A percentile compares a stretch with the other conserved stretches of the same genome.
phyloP scores from a whole-genome alignment of 2,329 filamentous ascomycete genomes.

The Trichoderma aggressivum region DNA sequence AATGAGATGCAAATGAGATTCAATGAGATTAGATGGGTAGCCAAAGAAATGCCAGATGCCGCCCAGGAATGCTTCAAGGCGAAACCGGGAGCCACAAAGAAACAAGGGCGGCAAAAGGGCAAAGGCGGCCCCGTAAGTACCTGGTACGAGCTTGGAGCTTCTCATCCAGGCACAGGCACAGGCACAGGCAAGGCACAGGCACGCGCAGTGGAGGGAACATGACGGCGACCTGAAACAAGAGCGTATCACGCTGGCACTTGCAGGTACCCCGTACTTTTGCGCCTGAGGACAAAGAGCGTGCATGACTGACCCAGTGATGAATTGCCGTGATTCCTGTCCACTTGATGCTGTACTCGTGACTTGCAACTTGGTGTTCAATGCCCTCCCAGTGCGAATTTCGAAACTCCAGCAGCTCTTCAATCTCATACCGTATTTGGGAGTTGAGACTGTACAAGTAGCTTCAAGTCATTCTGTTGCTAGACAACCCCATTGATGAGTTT shows the following conservation, averaged over 20 bases:
- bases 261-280: not conserved
- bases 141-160: not conserved
- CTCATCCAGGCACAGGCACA: not conserved
- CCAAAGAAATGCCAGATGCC: not conserved
- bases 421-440: too few relatives aligned
- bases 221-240: constrained; percentile 6
- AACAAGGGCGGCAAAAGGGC: not conserved
- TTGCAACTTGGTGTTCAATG: not conserved
- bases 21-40: not conserved
- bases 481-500: too few relatives aligned
- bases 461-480: too few relatives aligned
- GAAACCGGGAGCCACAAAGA: not conserved
- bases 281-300: not conserved
- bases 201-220: not conserved
- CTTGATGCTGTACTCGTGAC: not conserved
- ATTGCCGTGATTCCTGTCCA: not conserved
- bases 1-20: not conserved
- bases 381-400: not conserved
- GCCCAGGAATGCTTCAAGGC: not conserved
- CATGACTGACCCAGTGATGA: not conserved
- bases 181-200: not conserved
- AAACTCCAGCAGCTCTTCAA: not conserved
- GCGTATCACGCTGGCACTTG: not conserved
- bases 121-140: not conserved
- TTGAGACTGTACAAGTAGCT: too few relatives aligned